Percentiles rank a stretch among this genome's conserved stretches.
Evolutionary conservation across 495 filamentous ascomycete species (phyloP).

Genomic region (Neurospora tetraspora): DNA sequence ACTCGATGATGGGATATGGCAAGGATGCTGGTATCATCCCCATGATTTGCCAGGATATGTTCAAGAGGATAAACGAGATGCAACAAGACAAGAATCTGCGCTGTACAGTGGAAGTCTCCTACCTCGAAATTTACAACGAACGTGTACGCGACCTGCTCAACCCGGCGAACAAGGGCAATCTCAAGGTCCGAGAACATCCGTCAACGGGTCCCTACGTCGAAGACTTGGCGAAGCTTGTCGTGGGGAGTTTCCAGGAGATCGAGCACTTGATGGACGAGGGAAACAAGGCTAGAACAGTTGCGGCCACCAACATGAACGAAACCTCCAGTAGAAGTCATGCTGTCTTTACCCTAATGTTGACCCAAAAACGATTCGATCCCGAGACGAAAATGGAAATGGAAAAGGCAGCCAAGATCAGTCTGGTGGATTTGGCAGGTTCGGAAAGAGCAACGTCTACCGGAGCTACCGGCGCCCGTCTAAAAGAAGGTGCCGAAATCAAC

Average conservation of each 20-base stretch:
- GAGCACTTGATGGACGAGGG: conserved; percentile 98
- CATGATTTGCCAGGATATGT: conserved; percentile 97
- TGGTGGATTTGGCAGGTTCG: conserved; percentile 96
- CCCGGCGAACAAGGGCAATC: conserved; percentile 89
- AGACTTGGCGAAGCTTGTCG: conserved; percentile 93
- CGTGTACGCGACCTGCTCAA: conserved; percentile 93
- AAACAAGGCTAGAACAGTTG: conserved; percentile 96
- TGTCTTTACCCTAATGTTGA: conserved; percentile 93
- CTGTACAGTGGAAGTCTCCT: conserved; percentile 95
- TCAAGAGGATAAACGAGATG: conserved; percentile 66
- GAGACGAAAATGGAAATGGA: conserved; percentile 95
- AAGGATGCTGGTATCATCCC: conserved; percentile 95
- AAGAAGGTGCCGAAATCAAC: conserved; percentile 99
- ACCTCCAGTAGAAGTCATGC: conserved; percentile 97
- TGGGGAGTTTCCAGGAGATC: conserved; percentile 92
- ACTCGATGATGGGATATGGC: conserved; percentile 99
- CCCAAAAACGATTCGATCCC: conserved; percentile 83
- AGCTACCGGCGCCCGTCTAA: conserved; percentile 88
- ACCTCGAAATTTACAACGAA: conserved; percentile 99
- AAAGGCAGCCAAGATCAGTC: conserved; percentile 93
- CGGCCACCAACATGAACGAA: conserved; percentile 99
- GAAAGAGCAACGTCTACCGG: conserved; percentile 94
- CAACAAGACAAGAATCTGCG: conserved; percentile 69
- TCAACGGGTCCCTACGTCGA: conserved; percentile 97
- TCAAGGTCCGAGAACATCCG: conserved; percentile 95